These are phyloP conservation scores for Gossypium davidsonii DNA, from an alignment of 441 rosid species.

Conservation along the genomic window DNA sequence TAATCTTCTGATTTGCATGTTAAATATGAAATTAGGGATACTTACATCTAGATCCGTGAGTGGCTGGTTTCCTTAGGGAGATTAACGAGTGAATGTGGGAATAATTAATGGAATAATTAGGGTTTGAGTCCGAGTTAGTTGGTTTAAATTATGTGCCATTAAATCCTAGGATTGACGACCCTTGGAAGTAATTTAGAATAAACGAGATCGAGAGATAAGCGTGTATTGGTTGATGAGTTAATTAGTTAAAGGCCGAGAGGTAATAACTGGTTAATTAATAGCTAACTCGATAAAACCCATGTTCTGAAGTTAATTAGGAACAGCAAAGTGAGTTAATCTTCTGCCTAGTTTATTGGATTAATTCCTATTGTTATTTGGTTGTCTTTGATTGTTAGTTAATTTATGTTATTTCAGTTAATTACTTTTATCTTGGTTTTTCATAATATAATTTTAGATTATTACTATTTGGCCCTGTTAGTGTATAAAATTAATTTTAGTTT, in stretches of 20 bases:
- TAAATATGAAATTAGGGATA: too few species aligned
- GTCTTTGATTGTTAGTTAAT: neutral
- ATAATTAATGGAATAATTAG: too few species aligned
- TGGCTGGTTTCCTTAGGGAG: too few species aligned
- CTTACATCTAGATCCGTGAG: too few species aligned
- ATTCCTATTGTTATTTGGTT: neutral
- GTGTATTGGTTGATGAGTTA: neutral
- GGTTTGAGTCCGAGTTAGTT: neutral
- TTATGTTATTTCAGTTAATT: neutral
- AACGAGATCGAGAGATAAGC: neutral
- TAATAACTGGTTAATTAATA: neutral
- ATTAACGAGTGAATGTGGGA: too few species aligned
- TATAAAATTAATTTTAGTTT: too few species aligned
- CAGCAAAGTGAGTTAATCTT: neutral
- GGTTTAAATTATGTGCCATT: neutral
- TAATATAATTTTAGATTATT: too few species aligned
- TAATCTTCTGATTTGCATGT: too few species aligned
- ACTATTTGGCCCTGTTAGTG: neutral
- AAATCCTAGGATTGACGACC: neutral
- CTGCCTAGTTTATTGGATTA: neutral
- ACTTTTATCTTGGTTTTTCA: neutral
- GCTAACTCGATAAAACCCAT: neutral
- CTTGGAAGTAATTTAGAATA: neutral
- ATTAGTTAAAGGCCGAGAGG: neutral
- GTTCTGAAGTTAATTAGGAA: neutral